A percentile compares a stretch with the other conserved stretches of the same genome.
Conservation (phyloP, 371 early-diverging fungal species). For the Mucor piriformis region DNA sequence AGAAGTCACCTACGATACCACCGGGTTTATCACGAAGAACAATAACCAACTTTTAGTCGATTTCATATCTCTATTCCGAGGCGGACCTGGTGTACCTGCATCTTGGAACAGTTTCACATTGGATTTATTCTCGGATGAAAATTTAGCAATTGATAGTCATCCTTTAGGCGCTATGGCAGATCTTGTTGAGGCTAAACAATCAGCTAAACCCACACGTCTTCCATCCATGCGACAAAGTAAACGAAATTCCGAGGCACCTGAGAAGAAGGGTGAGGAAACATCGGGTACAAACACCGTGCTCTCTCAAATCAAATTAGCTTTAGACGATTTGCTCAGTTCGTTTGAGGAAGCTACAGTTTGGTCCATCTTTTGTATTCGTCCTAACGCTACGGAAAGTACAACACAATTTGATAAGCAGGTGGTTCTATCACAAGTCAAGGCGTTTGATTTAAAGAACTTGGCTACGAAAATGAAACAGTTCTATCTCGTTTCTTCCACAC, state of each 20-base stretch:
- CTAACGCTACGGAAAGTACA: conserved; percentile 60
- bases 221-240: conserved; percentile 17
- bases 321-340: conserved; percentile 75
- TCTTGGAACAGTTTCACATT: conserved; percentile 42
- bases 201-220: conserved; percentile 45
- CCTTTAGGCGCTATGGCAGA: conserved; percentile 48
- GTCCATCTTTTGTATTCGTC: conserved; percentile 79
- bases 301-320: conserved; percentile 68
- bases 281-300: conserved; percentile 16
- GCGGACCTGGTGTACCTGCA: conserved; percentile 34
- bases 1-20: conserved; percentile 69
- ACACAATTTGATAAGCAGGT: conserved; percentile 54
- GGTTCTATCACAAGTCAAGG: conserved; percentile 61
- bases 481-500: conserved; percentile 45
- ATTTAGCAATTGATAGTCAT: conserved; percentile 53
- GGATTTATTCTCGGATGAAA: conserved; percentile 29
- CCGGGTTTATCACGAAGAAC: conserved; percentile 70
- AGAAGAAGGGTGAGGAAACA: background rate
- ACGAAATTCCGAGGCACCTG: background rate
- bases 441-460: conserved; percentile 51
- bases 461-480: conserved; percentile 52
- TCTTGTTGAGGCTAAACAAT: conserved; percentile 55
- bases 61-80: conserved; percentile 75
- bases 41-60: conserved; percentile 70
- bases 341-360: conserved; percentile 80